Percentiles rank a stretch among this genome's conserved stretches.
phyloP scores from a whole-genome alignment of 1,139 yeast genomes.

The Yamadazyma oceani region DNA sequence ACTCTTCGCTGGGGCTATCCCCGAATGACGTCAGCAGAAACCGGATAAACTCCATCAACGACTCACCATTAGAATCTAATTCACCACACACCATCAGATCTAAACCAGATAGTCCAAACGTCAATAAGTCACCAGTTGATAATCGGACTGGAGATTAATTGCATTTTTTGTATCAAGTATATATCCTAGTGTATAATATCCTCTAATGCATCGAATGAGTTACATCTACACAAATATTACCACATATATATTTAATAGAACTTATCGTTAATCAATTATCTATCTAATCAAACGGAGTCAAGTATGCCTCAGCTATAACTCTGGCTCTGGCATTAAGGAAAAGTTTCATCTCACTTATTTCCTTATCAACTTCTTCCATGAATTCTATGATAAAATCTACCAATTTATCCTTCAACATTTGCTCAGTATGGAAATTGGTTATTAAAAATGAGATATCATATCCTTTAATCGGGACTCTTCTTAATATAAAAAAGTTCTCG shows the following conservation, averaged over 20 bases:
- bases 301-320: conserved; percentile 93
- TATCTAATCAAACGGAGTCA: conserved; percentile 64
- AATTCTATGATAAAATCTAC: conserved; percentile 96
- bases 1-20: conserved; percentile 33
- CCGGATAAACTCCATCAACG: conserved; percentile 5
- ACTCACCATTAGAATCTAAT: conserved; percentile 6
- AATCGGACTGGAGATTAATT: conserved; percentile 7
- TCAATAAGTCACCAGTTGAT: conserved; percentile 13
- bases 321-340: conserved; percentile 97
- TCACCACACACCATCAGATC: conserved; percentile 12
- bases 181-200: too few species aligned
- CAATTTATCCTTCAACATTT: conserved; percentile 91
- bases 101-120: conserved; percentile 16
- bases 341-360: conserved; percentile 96
- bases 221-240: too few species aligned
- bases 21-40: conserved; percentile 25
- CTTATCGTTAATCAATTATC: neutral
- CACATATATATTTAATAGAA: too few species aligned
- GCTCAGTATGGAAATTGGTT: conserved; percentile 93
- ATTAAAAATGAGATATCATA: conserved; percentile 91
- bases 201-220: too few species aligned
- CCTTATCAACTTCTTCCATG: conserved; percentile 99
- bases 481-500: conserved; percentile 84
- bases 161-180: too few species aligned
- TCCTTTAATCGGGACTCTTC: conserved; percentile 89